A percentile compares a stretch with the other conserved stretches of the same genome.
Evolutionary conservation across 176 grass and related monocot species (phyloP).

Genomic region (Neostapfia colusana): DNA sequence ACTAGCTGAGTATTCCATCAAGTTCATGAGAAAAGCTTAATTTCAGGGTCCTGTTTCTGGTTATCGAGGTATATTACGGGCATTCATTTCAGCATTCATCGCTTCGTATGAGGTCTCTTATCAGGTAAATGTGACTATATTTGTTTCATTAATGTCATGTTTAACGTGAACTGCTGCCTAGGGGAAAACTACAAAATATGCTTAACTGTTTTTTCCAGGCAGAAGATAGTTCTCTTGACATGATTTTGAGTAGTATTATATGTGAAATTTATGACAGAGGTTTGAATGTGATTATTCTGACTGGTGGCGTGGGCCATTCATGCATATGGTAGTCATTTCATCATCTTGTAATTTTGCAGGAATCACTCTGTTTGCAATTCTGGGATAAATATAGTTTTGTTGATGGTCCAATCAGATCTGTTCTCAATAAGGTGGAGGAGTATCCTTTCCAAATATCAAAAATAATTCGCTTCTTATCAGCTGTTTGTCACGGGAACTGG

Average conservation of each 20-base stretch:
- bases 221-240: slow-evolving; percentile 59
- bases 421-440: slow-evolving; percentile 85
- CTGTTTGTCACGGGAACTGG: slow-evolving; percentile 81
- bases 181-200: slow-evolving; percentile 13
- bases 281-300: slow-evolving; percentile 28
- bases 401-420: slow-evolving; percentile 86
- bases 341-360: slow-evolving; percentile 52
- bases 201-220: slow-evolving; percentile 51
- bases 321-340: slow-evolving; percentile 17
- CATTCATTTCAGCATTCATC: slow-evolving; percentile 86
- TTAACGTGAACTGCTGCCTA: slow-evolving; percentile 21
- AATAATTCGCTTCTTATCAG: slow-evolving; percentile 80
- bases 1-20: slow-evolving; percentile 26
- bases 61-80: slow-evolving; percentile 72
- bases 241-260: slow-evolving; percentile 67
- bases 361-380: slow-evolving; percentile 91
- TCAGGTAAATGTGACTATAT: slow-evolving; percentile 48
- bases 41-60: slow-evolving; percentile 94
- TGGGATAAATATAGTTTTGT: slow-evolving; percentile 93
- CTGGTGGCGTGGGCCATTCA: slow-evolving; percentile 10
- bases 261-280: slow-evolving; percentile 78
- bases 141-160: background rate
- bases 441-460: slow-evolving; percentile 66
- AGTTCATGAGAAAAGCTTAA: slow-evolving; percentile 30
- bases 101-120: slow-evolving; percentile 86